Base-by-base conservation (phyloP, 1,139 yeast species). In the Kurtzmaniella quercitrusa region DNA sequence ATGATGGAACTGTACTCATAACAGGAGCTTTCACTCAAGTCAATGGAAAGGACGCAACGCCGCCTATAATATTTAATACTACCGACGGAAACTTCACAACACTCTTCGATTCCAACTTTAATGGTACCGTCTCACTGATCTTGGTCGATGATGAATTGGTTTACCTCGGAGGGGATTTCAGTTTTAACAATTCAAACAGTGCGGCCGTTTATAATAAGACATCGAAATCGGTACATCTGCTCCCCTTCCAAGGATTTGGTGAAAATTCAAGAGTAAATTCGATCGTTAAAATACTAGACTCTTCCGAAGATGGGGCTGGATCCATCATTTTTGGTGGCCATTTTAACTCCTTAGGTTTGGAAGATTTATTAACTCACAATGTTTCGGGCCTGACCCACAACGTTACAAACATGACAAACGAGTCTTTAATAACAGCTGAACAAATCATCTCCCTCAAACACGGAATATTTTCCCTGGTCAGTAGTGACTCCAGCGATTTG, bases 161-260 rank as follows among this genome's bases (percentile, higher is more conserved):
- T 0, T 89, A 87, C 56, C 74, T 88, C 42, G 98, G 98, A 9
- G 98, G 98, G 21, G 71, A 78, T 47, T 80, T 93, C 53, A 61
- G 72, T 14, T 83, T 62, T 54, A 68, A 78, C 45, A 63, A 70
- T 35, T 72, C 85, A 0, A 63, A 74, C 47, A 87, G 93, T 41
- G 85, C 79, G 0, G 83, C 88, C 9, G 63, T 81, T 8, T 91
- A 88, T 71, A 74, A 87, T 57, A 57, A 66, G n/a, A 52, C 73
- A 0, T 54, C 76, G 2, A 55, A 69, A 17, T 41, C 63, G 2
- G 64, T 87, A 35, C 46, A 57, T 2, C 61, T 76, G 8, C 70
- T 88, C 1, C 82, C 86, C 1, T 93, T 93, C 63, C 76, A 76
- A 33, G 98, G 98, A 0, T 89, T 93, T 58, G 83, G 83, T 7